phyloP scores from a whole-genome alignment of 305 asterid species.

The Rubia peregrina region DNA sequence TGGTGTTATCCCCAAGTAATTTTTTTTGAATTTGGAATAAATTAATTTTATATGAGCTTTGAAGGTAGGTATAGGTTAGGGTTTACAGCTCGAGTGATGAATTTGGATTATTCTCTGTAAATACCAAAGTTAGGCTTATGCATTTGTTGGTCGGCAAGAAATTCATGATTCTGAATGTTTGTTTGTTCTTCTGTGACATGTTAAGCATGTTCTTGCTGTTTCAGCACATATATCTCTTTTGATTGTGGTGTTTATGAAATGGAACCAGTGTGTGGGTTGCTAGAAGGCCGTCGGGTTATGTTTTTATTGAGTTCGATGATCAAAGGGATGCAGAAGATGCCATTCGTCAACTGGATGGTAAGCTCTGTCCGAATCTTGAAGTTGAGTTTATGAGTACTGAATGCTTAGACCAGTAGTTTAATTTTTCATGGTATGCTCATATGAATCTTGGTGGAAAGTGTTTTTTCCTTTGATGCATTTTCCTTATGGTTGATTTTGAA shows the following conservation, averaged over 20 bases:
- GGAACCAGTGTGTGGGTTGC: constrained; percentile 53
- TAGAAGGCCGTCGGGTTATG: constrained; percentile 55
- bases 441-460: background rate
- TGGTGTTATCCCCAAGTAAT: constrained; percentile 43
- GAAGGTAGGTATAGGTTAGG: background rate
- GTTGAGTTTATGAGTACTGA: background rate
- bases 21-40: background rate
- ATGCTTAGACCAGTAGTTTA: too few species aligned
- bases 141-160: background rate
- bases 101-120: background rate
- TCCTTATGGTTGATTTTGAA: background rate
- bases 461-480: background rate
- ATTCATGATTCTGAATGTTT: background rate
- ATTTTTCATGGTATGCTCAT: background rate
- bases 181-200: background rate
- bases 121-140: background rate
- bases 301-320: constrained; percentile 49
- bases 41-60: background rate
- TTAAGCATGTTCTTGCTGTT: background rate
- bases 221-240: background rate
- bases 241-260: background rate
- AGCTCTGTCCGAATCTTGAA: background rate
- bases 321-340: constrained; percentile 53
- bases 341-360: constrained; percentile 45
- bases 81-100: background rate